A percentile compares a stretch with the other conserved stretches of the same genome.
Conservation (phyloP, 2,329 filamentous ascomycete species). For the Monilinia polystroma region DNA sequence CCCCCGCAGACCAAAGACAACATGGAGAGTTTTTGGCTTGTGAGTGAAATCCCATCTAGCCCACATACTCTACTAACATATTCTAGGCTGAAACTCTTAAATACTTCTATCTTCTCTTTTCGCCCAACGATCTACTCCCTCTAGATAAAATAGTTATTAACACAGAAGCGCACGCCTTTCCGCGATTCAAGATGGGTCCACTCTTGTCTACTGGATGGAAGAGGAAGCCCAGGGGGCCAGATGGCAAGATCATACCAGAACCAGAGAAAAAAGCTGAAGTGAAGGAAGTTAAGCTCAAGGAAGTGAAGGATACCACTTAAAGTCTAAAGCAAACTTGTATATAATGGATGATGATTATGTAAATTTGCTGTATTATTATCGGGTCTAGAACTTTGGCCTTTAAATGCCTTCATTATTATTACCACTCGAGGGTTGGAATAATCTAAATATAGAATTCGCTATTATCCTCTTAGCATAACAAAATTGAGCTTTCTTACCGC, state of each 20-base stretch:
- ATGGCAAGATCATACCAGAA: conserved; percentile 39
- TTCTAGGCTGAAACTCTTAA: conserved; percentile 88
- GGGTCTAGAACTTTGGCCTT: conserved; percentile 5
- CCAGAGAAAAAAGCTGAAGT: conserved; percentile 26
- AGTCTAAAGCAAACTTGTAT: conserved; percentile 24
- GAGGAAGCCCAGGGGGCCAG: conserved; percentile 58
- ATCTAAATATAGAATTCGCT: neutral
- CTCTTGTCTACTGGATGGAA: conserved; percentile 81
- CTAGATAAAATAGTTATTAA: conserved; percentile 89
- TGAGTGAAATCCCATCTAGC: conserved; percentile 46
- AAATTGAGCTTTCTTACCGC: neutral
- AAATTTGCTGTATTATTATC: conserved; percentile 23
- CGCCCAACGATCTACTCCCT: conserved; percentile 75
- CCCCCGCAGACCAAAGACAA: conserved; percentile 76
- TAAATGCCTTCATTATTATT: neutral
- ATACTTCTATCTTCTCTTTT: conserved; percentile 95
- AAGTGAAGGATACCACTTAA: conserved; percentile 18
- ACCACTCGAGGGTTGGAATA: neutral
- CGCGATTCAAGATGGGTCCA: conserved; percentile 77
- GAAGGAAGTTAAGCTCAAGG: conserved; percentile 27
- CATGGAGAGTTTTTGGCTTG: conserved; percentile 99
- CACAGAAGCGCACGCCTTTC: conserved; percentile 90
- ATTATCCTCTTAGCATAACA: neutral
- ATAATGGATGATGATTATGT: conserved; percentile 22
- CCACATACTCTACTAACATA: conserved; percentile 26